Conservation (phyloP, 2,329 filamentous ascomycete species). For the Pyrenophora graminea region DNA sequence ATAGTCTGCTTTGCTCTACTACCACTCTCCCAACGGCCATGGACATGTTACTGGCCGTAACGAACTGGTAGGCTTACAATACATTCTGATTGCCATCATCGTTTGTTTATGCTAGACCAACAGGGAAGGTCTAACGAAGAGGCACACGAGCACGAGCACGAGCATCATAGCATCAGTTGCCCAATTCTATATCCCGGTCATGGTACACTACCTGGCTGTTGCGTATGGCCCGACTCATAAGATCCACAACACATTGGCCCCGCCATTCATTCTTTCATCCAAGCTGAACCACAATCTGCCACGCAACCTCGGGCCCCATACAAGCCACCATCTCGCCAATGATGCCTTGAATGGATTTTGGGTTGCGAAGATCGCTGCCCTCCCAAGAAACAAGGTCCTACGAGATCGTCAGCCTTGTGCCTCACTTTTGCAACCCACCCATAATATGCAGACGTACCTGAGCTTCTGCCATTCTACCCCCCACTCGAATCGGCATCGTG, state of each 20-base stretch:
- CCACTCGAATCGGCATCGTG: constrained; percentile 60
- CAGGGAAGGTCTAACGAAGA: neutral
- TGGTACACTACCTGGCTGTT: neutral
- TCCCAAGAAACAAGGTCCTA: constrained; percentile 66
- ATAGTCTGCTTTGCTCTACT: too few relatives aligned
- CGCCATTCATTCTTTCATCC: constrained; percentile 10
- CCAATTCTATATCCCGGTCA: neutral
- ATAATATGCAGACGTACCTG: constrained; percentile 30
- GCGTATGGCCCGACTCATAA: neutral
- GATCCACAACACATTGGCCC: neutral
- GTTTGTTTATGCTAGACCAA: neutral
- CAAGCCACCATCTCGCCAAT: constrained; percentile 71
- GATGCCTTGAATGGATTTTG: constrained; percentile 61
- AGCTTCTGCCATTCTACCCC: constrained; percentile 37
- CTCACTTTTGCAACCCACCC: neutral
- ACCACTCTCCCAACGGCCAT: too few relatives aligned
- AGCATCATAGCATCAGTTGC: neutral
- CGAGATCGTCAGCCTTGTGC: constrained; percentile 36
- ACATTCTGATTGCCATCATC: neutral
- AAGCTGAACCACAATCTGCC: constrained; percentile 64
- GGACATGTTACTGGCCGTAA: too few relatives aligned
- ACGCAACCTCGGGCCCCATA: constrained; percentile 64
- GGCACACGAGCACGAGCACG: neutral
- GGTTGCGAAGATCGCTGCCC: constrained; percentile 54
- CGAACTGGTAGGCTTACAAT: too few relatives aligned